Conservation (phyloP, 257 asterid species). For the Plantago major region DNA sequence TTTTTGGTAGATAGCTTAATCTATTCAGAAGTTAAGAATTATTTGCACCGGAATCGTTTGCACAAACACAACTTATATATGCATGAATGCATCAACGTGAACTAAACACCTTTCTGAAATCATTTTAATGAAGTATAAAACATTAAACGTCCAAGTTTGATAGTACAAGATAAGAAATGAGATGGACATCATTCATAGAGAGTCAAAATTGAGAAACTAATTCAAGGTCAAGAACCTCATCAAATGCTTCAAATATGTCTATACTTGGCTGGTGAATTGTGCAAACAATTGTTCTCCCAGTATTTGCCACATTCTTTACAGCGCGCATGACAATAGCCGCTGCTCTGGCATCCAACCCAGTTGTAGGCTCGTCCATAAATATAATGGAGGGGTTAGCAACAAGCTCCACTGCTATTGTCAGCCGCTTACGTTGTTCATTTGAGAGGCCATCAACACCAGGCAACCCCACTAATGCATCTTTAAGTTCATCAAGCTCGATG, state of each 20-base stretch:
- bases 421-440: slow-evolving; percentile 24
- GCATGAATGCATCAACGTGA: no score
- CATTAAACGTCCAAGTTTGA: not conserved
- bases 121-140: no score
- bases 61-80: no score
- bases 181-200: not conserved
- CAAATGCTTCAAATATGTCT: slow-evolving; percentile 25
- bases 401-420: slow-evolving; percentile 23
- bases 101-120: no score
- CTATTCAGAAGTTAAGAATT: no score
- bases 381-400: slow-evolving; percentile 26
- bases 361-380: slow-evolving; percentile 25
- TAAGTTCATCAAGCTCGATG: slow-evolving; percentile 15
- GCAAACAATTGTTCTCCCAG: slow-evolving; percentile 24
- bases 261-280: slow-evolving; percentile 25
- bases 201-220: not conserved
- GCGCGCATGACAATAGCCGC: slow-evolving; percentile 24
- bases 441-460: slow-evolving; percentile 24
- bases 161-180: not conserved
- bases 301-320: slow-evolving; percentile 20
- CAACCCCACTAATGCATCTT: slow-evolving; percentile 17
- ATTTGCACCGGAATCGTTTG: no score
- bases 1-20: no score
- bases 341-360: slow-evolving; percentile 24
- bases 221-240: slow-evolving; percentile 9